Base-by-base conservation (phyloP, 1,284 basidiomycete genomes). In the Tilletia horrida region DNA sequence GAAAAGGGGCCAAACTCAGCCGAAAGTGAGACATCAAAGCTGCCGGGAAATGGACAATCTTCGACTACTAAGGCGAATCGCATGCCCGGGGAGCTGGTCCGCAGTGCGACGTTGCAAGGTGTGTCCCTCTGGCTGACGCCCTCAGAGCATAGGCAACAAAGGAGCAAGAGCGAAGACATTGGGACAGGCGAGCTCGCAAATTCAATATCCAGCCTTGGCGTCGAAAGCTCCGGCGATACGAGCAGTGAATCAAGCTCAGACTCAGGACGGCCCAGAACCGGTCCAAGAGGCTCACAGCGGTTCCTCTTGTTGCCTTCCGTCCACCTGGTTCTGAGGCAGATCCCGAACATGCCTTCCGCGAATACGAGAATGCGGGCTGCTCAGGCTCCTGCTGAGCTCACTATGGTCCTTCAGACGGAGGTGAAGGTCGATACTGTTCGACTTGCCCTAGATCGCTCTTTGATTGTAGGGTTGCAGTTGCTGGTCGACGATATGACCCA, bases 401-500 rank as follows among this genome's bases (percentile, higher is more conserved):
- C 50, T 14, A 43, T 40, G 25, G 43, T 43, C 11, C 11, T 43
- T 8, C 50, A 65, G 25, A 50, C 44, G 25, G 57, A 65, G 13
- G 29, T 52, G 18, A 43, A 47, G 21, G 31, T 65, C n/a, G 27
- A 25, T 3, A 29, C 27, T 18, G 55, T 59, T 16, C 27, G 55
- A 1, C 55, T 59, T 3, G 29, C 55, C 4, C 29, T 59, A 25
- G 31, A 59, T n/a, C 55, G 55, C 27, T 31, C 55, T 16, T 63
- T 71, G 8, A 65, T 78, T n/a, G 76, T 76, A 55, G 69, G 72
- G 18, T 64, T 78, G 3, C 73, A 75, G 65, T 71, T 76, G n/a
- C 67, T 76, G 55, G 73, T 70, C 3, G 76, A 78, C 44, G 76
- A 78, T 35, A 21, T 76, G 25, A 69, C 73, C 0, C 71, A 73